Percentiles rank a stretch among this genome's conserved stretches.
Evolutionary conservation across 2,329 filamentous ascomycete species (phyloP).

Genomic region (Scopulariopsis brevicaulis): DNA sequence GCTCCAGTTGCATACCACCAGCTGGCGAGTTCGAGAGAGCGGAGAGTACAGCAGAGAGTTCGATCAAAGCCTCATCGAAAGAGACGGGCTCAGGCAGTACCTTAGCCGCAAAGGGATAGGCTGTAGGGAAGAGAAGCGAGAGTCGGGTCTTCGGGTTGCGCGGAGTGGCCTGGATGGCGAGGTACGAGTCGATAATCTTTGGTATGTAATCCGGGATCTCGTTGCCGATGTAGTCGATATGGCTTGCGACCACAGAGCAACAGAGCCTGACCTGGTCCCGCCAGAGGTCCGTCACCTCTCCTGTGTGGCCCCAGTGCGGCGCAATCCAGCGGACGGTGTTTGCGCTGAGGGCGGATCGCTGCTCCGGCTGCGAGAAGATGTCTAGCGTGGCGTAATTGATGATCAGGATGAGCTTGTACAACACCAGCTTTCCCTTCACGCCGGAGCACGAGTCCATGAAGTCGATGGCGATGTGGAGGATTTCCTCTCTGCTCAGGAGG

Average conservation of each 20-base stretch:
- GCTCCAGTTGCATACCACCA: conserved; percentile 63
- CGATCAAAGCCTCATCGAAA: conserved; percentile 81
- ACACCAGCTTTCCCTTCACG: conserved; percentile 80
- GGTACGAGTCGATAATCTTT: conserved; percentile 83
- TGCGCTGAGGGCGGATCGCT: conserved; percentile 59
- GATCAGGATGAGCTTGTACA: conserved; percentile 88
- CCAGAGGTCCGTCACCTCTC: conserved; percentile 72
- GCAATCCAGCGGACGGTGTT: conserved; percentile 86
- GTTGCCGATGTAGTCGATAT: conserved; percentile 65
- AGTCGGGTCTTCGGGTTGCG: conserved; percentile 51
- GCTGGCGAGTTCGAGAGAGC: conserved; percentile 61
- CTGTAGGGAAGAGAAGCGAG: conserved; percentile 79
- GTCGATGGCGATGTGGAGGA: conserved; percentile 81
- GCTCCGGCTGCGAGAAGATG: conserved; percentile 69
- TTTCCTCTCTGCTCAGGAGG: conserved; percentile 69
- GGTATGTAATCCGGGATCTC: conserved; percentile 84
- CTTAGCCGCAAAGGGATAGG: conserved; percentile 79
- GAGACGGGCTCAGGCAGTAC: conserved; percentile 44
- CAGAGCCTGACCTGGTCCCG: conserved; percentile 87
- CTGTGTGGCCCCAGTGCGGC: conserved; percentile 79
- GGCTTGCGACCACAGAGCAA: conserved; percentile 82
- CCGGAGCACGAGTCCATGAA: conserved; percentile 84
- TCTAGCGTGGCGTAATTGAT: conserved; percentile 80
- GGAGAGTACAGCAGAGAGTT: conserved; percentile 79
- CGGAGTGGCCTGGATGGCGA: conserved; percentile 53